Percentiles rank a stretch among this genome's conserved stretches.
phyloP scores from a whole-genome alignment of 2,329 filamentous ascomycete genomes.

The Sarocladium kiliense region DNA sequence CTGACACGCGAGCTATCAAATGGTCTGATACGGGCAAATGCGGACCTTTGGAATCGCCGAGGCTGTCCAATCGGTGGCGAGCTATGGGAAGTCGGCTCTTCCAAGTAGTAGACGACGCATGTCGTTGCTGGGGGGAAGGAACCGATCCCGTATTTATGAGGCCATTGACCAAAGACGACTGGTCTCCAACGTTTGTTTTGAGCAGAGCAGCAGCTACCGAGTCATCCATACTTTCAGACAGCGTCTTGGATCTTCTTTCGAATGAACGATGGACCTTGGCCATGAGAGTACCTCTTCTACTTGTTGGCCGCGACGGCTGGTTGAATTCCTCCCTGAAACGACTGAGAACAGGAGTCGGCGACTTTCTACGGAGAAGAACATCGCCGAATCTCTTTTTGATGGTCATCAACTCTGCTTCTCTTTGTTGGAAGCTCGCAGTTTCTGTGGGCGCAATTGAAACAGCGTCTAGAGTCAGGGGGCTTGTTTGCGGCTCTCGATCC shows the following conservation, averaged over 20 bases:
- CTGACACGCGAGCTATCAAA: no score
- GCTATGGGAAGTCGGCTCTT: background rate
- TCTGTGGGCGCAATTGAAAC: slow-evolving; percentile 19
- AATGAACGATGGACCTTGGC: slow-evolving; percentile 29
- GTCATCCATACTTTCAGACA: slow-evolving; percentile 10
- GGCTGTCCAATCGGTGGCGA: background rate
- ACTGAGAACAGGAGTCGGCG: slow-evolving; percentile 24
- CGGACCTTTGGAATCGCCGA: no score
- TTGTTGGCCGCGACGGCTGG: background rate
- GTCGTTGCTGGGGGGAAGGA: no score
- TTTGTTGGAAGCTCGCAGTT: slow-evolving; percentile 30
- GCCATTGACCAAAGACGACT: no score
- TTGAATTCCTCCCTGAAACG: slow-evolving; percentile 37
- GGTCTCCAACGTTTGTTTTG: background rate
- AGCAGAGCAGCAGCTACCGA: background rate
- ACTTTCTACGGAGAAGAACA: slow-evolving; percentile 24
- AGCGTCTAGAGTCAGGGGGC: background rate
- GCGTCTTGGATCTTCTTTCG: slow-evolving; percentile 22
- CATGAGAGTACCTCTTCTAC: slow-evolving; percentile 18
- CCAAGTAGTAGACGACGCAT: background rate
- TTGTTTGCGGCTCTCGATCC: background rate
- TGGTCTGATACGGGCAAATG: no score
- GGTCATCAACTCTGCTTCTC: slow-evolving; percentile 31
- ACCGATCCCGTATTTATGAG: no score
- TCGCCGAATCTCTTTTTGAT: slow-evolving; percentile 36